Base-by-base conservation (phyloP, 2,329 filamentous ascomycete genomes). In the Chaetomiaceae sp. region DNA sequence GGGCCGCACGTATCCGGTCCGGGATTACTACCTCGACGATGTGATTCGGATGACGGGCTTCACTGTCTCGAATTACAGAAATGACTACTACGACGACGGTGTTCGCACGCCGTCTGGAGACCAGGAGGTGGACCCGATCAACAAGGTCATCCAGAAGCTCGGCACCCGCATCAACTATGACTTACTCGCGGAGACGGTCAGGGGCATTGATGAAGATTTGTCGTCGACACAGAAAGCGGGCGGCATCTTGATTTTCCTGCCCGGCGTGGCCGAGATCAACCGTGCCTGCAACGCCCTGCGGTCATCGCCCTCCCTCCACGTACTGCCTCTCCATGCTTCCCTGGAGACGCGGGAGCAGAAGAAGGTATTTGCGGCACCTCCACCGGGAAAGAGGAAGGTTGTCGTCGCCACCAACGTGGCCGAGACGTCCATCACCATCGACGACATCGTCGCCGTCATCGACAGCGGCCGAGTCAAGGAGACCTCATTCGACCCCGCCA, bases 381-480 rank as follows among this genome's bases (percentile, higher is more conserved):
- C 92, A 0, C 67, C 72, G 3, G 90, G 90, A 0, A 91, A 89
- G 69, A 80, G 93, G 31, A 99, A 99, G 69, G 82, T 99, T 12
- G 87, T 99, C 30, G 88, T 92, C 6, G 89, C 93, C 1, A 99
- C 93, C 39, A 99, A 99, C 62, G 92, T 99, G 2, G 93, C 93
- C 2, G 93, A 99, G 67, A 99, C 93, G 0, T 97, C 93, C 2
- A 97, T 99, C 66, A 99, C 93, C 0, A 99, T 99, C 54, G 91
- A 96, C 64, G 93, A 99, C 64, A 88, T 99, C 47, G 87, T 97
- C 2, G 92, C 89, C 2, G 93, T 99, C 40, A 92, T 99, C 56
- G 93, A 99, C 66, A 93, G 87, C 10, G 93, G 93, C 23, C 85
- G 89, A 47, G 93, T 99, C 53, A 99, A 99, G 65, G 92, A 99